Evolutionary conservation across 805 yeast species (phyloP).

Genomic region (Nakazawaea peltata): DNA sequence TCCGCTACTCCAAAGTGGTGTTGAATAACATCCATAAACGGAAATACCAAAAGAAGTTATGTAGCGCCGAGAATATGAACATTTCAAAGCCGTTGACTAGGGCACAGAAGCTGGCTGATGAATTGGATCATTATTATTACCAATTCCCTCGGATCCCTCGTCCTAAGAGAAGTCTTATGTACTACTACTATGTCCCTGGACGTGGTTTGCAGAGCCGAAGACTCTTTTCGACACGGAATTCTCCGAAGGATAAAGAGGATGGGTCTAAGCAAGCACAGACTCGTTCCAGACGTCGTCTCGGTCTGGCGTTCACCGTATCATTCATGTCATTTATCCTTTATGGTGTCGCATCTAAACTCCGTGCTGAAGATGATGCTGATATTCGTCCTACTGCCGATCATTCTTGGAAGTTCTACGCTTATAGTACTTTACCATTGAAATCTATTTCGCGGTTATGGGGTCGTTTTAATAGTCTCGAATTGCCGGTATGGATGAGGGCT

Average conservation of each 20-base stretch:
- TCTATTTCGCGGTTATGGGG: slow-evolving; percentile 96
- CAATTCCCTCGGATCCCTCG: slow-evolving; percentile 48
- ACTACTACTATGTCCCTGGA: slow-evolving; percentile 34
- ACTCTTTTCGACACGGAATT: slow-evolving; percentile 20
- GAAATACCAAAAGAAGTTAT: slow-evolving; percentile 8
- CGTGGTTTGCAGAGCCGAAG: slow-evolving; percentile 12
- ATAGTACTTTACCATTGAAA: slow-evolving; percentile 84
- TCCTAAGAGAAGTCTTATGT: slow-evolving; percentile 45
- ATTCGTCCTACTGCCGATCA: slow-evolving; percentile 44
- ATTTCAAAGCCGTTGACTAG: slow-evolving; percentile 10
- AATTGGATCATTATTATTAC: slow-evolving; percentile 20
- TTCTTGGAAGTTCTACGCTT: slow-evolving; percentile 86
- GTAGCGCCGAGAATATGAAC: slow-evolving; percentile 9
- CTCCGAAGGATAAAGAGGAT: too few relatives aligned
- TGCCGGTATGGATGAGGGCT: slow-evolving; percentile 83
- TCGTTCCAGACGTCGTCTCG: slow-evolving; percentile 25
- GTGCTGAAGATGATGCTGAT: slow-evolving; percentile 22
- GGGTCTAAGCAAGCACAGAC: slow-evolving; percentile 2
- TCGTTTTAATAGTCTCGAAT: slow-evolving; percentile 65
- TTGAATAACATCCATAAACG: slow-evolving; percentile 7
- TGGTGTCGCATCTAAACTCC: slow-evolving; percentile 42
- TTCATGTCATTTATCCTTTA: slow-evolving; percentile 44
- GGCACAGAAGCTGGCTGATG: slow-evolving; percentile 6
- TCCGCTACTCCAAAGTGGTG: slow-evolving; percentile 2
- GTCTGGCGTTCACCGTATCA: slow-evolving; percentile 48